Percentiles rank a stretch among this genome's conserved stretches.
Conservation (phyloP, 257 asterid genomes). For the Lantana camara region DNA sequence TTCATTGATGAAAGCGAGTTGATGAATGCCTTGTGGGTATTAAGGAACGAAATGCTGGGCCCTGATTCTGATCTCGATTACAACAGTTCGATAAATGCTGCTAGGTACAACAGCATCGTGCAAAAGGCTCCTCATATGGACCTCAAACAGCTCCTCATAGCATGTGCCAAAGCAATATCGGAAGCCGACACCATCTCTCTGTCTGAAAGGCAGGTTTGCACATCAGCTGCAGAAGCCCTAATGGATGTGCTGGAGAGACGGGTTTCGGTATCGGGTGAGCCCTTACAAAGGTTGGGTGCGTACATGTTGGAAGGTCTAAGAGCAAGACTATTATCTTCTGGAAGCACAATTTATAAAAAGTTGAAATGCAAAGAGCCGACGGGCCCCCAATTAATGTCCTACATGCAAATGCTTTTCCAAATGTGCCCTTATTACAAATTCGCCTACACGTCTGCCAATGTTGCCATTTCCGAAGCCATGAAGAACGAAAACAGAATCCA, state of each 20-base stretch:
- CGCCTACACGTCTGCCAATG: conserved; percentile 63
- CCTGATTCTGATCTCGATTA: conserved; percentile 53
- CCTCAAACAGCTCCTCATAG: conserved; percentile 48
- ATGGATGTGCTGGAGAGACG: conserved; percentile 49
- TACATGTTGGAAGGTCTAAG: conserved; percentile 70
- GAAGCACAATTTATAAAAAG: conserved; percentile 64
- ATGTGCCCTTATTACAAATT: conserved; percentile 64
- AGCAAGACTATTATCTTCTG: conserved; percentile 58
- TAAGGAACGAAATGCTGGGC: conserved; percentile 51
- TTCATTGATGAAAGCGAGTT: conserved; percentile 47
- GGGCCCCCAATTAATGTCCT: conserved; percentile 58
- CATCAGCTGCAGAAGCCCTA: conserved; percentile 45
- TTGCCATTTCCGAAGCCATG: conserved; percentile 54
- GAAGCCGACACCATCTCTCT: conserved; percentile 34
- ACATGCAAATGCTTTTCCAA: conserved; percentile 54
- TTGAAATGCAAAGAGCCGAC: conserved; percentile 65
- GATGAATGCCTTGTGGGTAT: conserved; percentile 45
- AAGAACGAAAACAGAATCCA: conserved; percentile 52
- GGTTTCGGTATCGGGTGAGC: conserved; percentile 71
- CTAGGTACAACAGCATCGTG: conserved; percentile 38
- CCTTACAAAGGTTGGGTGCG: conserved; percentile 60
- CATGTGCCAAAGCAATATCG: conserved; percentile 55
- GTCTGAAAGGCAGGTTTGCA: conserved; percentile 19
- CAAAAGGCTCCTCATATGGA: conserved; percentile 56
- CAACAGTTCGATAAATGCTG: conserved; percentile 39